Percentiles rank a stretch among this genome's conserved stretches.
Conservation (phyloP, 2,329 filamentous ascomycete genomes). For the Fusarium falciforme region DNA sequence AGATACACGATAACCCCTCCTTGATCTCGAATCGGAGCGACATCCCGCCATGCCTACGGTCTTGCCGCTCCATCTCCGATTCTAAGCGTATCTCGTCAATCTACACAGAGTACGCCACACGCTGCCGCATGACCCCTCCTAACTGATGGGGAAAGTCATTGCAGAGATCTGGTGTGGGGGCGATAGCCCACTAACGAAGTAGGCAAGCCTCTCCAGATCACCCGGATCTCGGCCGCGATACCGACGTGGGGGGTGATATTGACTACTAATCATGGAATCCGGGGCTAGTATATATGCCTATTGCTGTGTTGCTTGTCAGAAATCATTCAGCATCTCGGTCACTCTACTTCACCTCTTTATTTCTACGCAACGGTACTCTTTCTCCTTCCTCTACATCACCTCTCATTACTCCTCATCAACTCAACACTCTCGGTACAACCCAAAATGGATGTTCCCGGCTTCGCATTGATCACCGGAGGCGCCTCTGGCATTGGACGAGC, state of each 20-base stretch:
- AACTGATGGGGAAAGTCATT: constrained; percentile 22
- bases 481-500: constrained; percentile 48
- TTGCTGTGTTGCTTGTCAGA: neutral
- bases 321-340: neutral
- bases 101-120: neutral
- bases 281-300: neutral
- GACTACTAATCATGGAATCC: neutral
- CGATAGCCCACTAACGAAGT: neutral
- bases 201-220: constrained; percentile 16
- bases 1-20: neutral
- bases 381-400: neutral
- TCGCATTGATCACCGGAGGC: constrained; percentile 46
- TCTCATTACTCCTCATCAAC: neutral
- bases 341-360: neutral
- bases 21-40: neutral
- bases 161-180: constrained; percentile 14
- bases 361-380: too few relatives aligned
- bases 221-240: neutral
- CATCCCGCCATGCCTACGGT: neutral
- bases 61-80: neutral
- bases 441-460: constrained; percentile 46
- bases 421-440: neutral
- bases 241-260: neutral
- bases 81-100: neutral
- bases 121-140: neutral